Base-by-base conservation (phyloP, 805 yeast genomes). In the Ogataea saltuana region DNA sequence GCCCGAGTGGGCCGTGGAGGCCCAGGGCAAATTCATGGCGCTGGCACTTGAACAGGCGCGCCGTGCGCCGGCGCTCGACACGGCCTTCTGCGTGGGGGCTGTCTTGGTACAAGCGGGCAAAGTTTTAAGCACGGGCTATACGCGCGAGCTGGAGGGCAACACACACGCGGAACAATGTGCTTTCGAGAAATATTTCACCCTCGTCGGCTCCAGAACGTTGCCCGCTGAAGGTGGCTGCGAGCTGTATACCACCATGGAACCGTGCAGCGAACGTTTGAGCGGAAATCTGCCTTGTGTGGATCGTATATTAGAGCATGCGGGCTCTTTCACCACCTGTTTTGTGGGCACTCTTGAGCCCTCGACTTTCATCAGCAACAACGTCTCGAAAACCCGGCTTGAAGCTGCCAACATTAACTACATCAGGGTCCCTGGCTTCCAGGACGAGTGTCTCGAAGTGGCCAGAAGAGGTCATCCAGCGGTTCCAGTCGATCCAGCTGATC, bases 151-250 rank as follows among this genome's bases (percentile, higher is more conserved):
- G 2, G 86, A 84, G 15, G 99, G 98, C 0, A 93, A 91, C 63
- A 91, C 99, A 0, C 99, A 91, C 62, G 99, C 99, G 3, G 99
- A 93, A 58, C 97, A 93, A 61, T 85, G 95, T 69, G 97, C 97
- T 0, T 60, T 93, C 44, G 85, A 81, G 23, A 93, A 93, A 63
- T 84, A 82, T 53, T 78, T 71, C 44, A 53, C 58, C 6, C 54
- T 64, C 28, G 60, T 65, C 1, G 69, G 69, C 9, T 64, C 33
- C 6, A 39, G 54, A 3, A 67, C 65, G 2, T 70, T 88, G 3
- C 97, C 97, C 1, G 30, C 15, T 10, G 25, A 31, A 12, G 59
- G 55, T 7, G 96, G 96, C 0, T 79, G 93, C 0, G 87, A 85
- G 28, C 63, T 93, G 10, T 93, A 87, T 63, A 91, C 98, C 0